These are phyloP conservation scores for Endothia cerciana DNA, from an alignment of 2,329 filamentous ascomycete genomes.

Conservation along the genomic window DNA sequence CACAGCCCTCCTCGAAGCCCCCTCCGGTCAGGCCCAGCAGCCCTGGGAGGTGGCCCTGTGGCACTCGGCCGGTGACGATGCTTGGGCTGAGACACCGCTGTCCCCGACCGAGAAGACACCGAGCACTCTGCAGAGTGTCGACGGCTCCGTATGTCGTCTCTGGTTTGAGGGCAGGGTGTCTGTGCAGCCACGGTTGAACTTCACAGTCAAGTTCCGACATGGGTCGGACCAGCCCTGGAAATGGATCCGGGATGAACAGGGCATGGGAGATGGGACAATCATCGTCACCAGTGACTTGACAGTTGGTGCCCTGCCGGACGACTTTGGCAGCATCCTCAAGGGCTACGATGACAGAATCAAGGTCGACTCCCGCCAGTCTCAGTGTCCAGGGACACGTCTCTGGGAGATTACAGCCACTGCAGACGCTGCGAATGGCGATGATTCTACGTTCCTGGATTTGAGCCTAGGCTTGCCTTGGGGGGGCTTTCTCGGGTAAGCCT, in stretches of 20 bases:
- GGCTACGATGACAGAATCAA: slow-evolving; percentile 60
- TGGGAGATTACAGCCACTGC: slow-evolving; percentile 69
- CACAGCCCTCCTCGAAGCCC: slow-evolving; percentile 71
- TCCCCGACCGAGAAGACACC: slow-evolving; percentile 41
- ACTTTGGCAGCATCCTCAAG: slow-evolving; percentile 60
- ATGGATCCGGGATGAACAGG: slow-evolving; percentile 70
- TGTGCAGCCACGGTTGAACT: slow-evolving; percentile 57
- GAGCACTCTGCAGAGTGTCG: slow-evolving; percentile 53
- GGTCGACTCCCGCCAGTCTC: slow-evolving; percentile 60
- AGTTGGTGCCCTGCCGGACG: slow-evolving; percentile 38
- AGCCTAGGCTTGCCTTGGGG: slow-evolving; percentile 67
- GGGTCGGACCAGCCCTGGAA: slow-evolving; percentile 61
- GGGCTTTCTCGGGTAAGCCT: slow-evolving; percentile 53
- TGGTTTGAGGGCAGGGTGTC: slow-evolving; percentile 60
- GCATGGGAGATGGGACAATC: slow-evolving; percentile 65
- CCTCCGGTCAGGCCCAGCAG: slow-evolving; percentile 54
- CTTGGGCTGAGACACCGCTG: slow-evolving; percentile 58
- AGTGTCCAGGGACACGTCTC: slow-evolving; percentile 69
- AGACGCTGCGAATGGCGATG: slow-evolving; percentile 57
- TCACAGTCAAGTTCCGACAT: slow-evolving; percentile 73
- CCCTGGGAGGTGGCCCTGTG: slow-evolving; percentile 77
- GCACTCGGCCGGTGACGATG: slow-evolving; percentile 59
- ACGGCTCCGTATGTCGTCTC: slow-evolving; percentile 42
- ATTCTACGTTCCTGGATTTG: slow-evolving; percentile 60
- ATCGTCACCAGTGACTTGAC: slow-evolving; percentile 50